These are phyloP conservation scores for Gossypium aridum DNA, from an alignment of 441 rosid genomes.

Conservation along the genomic window DNA sequence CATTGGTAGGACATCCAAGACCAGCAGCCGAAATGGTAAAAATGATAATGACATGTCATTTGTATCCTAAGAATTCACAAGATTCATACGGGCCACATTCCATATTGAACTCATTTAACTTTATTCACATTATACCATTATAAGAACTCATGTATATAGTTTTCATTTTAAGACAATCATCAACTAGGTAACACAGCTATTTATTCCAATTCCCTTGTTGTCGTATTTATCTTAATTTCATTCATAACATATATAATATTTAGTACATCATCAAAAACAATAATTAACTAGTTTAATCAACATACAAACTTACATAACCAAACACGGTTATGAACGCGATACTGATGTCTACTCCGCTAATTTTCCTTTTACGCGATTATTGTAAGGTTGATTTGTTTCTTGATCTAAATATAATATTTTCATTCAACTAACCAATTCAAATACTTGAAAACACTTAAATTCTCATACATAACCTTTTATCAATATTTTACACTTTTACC, in stretches of 20 bases:
- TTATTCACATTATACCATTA: background rate
- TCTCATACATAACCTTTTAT: background rate
- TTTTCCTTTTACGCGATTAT: background rate
- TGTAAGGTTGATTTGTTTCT: background rate
- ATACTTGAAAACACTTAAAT: background rate
- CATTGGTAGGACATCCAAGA: background rate
- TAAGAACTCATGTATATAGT: background rate
- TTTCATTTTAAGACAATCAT: background rate
- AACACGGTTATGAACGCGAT: background rate
- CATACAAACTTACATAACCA: background rate
- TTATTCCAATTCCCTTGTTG: background rate
- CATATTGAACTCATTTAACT: background rate
- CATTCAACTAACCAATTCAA: background rate
- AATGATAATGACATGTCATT: background rate
- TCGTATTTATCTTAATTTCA: background rate
- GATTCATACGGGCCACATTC: background rate
- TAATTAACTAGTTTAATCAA: background rate
- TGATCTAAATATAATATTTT: background rate
- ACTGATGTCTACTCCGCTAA: background rate
- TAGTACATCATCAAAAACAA: background rate
- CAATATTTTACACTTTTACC: background rate
- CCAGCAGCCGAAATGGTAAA: background rate
- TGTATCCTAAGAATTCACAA: background rate
- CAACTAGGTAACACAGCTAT: background rate
- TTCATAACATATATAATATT: background rate